A percentile compares a stretch with the other conserved stretches of the same genome.
Conservation (phyloP, 164 flowering plant species). For the Macadamia tetraphylla region DNA sequence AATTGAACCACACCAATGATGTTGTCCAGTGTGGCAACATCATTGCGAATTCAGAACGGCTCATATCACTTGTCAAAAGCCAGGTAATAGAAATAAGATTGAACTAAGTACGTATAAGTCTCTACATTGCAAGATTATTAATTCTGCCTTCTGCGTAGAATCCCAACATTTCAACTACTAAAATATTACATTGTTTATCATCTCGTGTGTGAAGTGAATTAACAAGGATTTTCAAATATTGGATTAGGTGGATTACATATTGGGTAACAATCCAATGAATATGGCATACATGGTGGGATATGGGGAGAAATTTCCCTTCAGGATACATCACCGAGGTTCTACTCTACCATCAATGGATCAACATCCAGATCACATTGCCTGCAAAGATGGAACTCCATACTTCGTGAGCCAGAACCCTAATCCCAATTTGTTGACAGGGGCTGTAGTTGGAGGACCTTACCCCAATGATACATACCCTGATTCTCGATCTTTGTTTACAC, state of each 20-base stretch:
- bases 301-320: constrained; percentile 46
- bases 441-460: constrained; percentile 68
- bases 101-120: no score
- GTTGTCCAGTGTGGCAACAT: constrained; percentile 28
- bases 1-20: constrained; percentile 6
- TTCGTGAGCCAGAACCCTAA: constrained; percentile 30
- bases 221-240: no score
- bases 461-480: constrained; percentile 38
- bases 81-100: constrained; percentile 27
- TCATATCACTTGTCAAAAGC: constrained; percentile 25
- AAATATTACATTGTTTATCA: no score
- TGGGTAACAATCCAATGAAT: constrained; percentile 51
- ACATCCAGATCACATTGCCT: constrained; percentile 31
- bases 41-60: constrained; percentile 24
- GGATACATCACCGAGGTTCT: constrained; percentile 62
- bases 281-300: constrained; percentile 88
- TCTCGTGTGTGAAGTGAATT: no score
- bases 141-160: no score
- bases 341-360: constrained; percentile 39
- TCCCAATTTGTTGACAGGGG: constrained; percentile 50
- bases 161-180: no score
- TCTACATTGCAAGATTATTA: no score
- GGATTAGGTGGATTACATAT: constrained; percentile 49
- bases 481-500: constrained; percentile 23
- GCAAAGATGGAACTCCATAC: constrained; percentile 40